Base-by-base conservation (phyloP, 2,329 filamentous ascomycete species). In the Nigrograna mackinnonii region DNA sequence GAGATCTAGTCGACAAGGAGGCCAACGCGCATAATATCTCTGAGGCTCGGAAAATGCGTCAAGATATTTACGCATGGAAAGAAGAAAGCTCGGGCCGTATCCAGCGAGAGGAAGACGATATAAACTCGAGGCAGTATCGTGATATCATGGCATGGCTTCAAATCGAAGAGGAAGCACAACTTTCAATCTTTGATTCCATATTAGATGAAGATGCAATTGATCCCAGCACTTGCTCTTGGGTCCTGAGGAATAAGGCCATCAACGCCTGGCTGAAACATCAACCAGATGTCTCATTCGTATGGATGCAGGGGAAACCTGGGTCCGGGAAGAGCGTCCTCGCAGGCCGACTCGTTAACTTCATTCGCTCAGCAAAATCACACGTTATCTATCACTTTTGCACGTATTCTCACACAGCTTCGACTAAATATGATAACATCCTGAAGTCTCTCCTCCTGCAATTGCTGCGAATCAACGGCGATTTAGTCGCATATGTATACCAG, bases 1-100 rank as follows among this genome's bases (percentile, higher is more conserved):
- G 47, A 6, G 50, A 54, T 11, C 39, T 66, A 9, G 47, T 66
- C 20, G 61, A 65, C 44, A 31, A 42, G 19, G 57, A 64, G 41
- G 63, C 60, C 2, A 54, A 55, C 34, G 50, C 58, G n/a, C 46
- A 49, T 16, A 46, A 54, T 22, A 58, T 60, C 32, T 41, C 41
- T n/a, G 55, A 57, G 39, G 47, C 54, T 2, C 43, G 40, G 37
- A 34, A 34, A n/a, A 42, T 50, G 41, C 48, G 42, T 6, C 7
- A 37, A 19, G 50, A 44, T 38, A 41, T 35, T 20, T 24, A 22
- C n/a, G 17, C 31, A 21, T 50, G 45, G 46, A 47, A 44, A 37
- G 41, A 46, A 18, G 46, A 52, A n/a, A 41, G 35, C 14, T 34
- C 52, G 4, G 36, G 45, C 21, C 35, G 46, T 17, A 35, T 51